A percentile compares a stretch with the other conserved stretches of the same genome.
Evolutionary conservation across 352 stramenopile species (phyloP).

Genomic region (Phytophthora lateralis): DNA sequence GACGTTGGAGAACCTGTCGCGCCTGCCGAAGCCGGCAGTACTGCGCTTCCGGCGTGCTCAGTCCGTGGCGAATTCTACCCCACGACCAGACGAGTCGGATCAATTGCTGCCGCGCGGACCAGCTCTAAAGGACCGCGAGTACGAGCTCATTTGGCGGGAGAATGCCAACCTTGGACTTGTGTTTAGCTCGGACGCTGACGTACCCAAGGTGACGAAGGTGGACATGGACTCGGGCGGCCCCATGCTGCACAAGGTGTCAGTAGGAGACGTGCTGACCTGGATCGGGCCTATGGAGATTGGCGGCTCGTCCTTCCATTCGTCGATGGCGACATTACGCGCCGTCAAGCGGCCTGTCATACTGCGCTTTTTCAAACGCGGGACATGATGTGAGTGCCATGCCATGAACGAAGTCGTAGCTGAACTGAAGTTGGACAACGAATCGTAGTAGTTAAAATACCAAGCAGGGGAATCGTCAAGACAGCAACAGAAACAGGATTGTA

Average conservation of each 20-base stretch:
- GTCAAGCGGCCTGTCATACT: constrained; percentile 85
- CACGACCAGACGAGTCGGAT: constrained; percentile 50
- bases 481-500: constrained; percentile 38
- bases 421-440: constrained; percentile 22
- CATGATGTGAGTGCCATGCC: constrained; percentile 29
- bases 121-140: constrained; percentile 71
- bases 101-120: constrained; percentile 56
- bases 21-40: constrained; percentile 71
- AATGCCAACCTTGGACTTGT: constrained; percentile 85
- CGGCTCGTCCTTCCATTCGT: constrained; percentile 82
- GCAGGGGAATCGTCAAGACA: constrained; percentile 20
- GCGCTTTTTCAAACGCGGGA: constrained; percentile 66
- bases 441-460: constrained; percentile 38
- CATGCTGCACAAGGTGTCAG: constrained; percentile 70
- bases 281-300: constrained; percentile 83
- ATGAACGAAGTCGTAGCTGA: constrained; percentile 25
- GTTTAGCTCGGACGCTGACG: constrained; percentile 80
- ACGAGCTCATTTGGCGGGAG: constrained; percentile 86
- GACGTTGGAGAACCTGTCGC: constrained; percentile 73
- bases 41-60: constrained; percentile 66
- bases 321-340: constrained; percentile 82
- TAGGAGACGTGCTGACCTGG: constrained; percentile 79
- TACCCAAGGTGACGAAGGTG: constrained; percentile 85
- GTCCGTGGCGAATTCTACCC: constrained; percentile 36
- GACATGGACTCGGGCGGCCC: constrained; percentile 76